A percentile compares a stretch with the other conserved stretches of the same genome.
phyloP scores from a whole-genome alignment of 805 yeast species.

The Candida dajiaensis region DNA sequence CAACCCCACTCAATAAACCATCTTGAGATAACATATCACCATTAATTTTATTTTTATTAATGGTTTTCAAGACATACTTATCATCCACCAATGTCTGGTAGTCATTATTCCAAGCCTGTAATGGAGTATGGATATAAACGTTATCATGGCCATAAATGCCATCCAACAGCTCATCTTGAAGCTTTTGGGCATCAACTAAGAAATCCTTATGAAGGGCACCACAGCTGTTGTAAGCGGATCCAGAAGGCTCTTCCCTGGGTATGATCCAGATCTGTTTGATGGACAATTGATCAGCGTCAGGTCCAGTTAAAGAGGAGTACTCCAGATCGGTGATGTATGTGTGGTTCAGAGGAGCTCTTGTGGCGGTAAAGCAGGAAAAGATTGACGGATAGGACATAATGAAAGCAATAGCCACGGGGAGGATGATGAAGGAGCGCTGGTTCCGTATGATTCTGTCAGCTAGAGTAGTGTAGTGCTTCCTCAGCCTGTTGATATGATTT shows the following conservation, averaged over 20 bases:
- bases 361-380: conserved; percentile 28
- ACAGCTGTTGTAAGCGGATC: conserved; percentile 4
- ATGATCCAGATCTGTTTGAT: conserved; percentile 20
- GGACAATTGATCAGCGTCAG: conserved; percentile 12
- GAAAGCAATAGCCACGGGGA: conserved; percentile 43
- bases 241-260: conserved; percentile 6
- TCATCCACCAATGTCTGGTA: conserved; percentile 25
- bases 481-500: conserved; percentile 9
- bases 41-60: conserved; percentile 27
- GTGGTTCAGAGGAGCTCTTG: conserved; percentile 13
- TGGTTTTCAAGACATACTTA: conserved; percentile 31
- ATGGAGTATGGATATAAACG: conserved; percentile 32
- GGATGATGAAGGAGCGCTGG: conserved; percentile 39
- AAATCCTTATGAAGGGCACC: conserved; percentile 32
- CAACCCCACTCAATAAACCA: conserved; percentile 32
- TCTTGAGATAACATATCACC: conserved; percentile 21
- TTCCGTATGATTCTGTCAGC: conserved; percentile 27
- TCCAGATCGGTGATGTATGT: conserved; percentile 15
- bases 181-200: conserved; percentile 27
- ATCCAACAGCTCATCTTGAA: conserved; percentile 28
- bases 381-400: conserved; percentile 45
- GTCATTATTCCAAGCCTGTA: conserved; percentile 38
- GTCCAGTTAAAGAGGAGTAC: conserved; percentile 2
- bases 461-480: conserved; percentile 18
- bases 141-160: conserved; percentile 12